phyloP scores from a whole-genome alignment of 1,139 yeast species.

The Candida albicans region DNA sequence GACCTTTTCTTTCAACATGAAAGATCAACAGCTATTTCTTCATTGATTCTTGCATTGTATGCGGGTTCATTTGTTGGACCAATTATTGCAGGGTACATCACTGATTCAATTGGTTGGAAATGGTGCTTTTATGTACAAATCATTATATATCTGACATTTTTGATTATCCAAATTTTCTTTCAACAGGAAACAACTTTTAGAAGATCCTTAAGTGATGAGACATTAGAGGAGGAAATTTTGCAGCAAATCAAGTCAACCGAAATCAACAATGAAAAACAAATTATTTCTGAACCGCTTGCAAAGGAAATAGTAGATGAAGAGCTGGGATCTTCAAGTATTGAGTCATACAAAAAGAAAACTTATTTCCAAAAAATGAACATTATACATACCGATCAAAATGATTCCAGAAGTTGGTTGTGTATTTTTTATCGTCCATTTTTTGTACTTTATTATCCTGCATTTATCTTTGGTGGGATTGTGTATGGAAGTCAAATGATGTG shows the following conservation, averaged over 20 bases:
- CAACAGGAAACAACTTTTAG: constrained; percentile 48
- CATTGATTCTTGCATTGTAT: constrained; percentile 41
- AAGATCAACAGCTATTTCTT: constrained; percentile 39
- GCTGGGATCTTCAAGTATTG: constrained; percentile 14
- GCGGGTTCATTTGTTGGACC: constrained; percentile 48
- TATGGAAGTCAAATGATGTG: constrained; percentile 65
- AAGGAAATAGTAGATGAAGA: constrained; percentile 4
- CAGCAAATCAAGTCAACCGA: constrained; percentile 24
- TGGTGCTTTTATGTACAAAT: constrained; percentile 48
- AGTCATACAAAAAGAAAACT: constrained; percentile 25
- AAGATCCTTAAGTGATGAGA: constrained; percentile 17
- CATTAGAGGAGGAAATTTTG: constrained; percentile 22
- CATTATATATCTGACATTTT: constrained; percentile 47
- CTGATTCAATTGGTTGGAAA: constrained; percentile 39
- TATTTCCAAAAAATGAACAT: constrained; percentile 36
- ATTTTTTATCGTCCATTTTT: constrained; percentile 42
- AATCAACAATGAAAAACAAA: constrained; percentile 3
- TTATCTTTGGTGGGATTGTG: constrained; percentile 59
- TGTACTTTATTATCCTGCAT: constrained; percentile 53
- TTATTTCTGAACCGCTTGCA: constrained; percentile 8
- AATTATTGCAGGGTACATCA: constrained; percentile 44
- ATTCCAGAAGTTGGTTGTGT: constrained; percentile 39
- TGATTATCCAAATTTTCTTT: constrained; percentile 38
- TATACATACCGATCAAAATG: constrained; percentile 39
- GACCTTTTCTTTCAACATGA: constrained; percentile 51